These are phyloP conservation scores for Camellia oleifera DNA, from an alignment of 179 eudicot genomes.

Conservation along the genomic window DNA sequence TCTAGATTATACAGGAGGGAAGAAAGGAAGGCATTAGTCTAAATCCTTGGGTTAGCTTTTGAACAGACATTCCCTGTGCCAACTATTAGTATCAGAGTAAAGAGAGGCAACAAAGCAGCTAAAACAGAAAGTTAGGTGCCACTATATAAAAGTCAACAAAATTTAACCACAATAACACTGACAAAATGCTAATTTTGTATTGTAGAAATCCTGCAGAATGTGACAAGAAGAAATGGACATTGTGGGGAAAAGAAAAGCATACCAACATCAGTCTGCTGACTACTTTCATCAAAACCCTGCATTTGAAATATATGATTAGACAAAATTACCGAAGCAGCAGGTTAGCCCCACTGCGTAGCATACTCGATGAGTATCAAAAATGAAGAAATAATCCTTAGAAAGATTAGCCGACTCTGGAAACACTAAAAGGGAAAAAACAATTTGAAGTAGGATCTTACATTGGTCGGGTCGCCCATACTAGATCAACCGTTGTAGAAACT, in stretches of 20 bases:
- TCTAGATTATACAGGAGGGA: not conserved
- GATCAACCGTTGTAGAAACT: constrained; percentile 14
- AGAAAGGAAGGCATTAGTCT: not conserved
- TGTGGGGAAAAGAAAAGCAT: constrained; percentile 14
- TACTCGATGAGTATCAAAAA: not conserved
- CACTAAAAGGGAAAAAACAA: not conserved
- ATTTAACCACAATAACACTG: not conserved
- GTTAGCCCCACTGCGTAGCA: not conserved
- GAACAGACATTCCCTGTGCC: not conserved
- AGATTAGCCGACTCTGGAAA: not conserved
- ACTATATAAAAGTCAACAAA: not conserved
- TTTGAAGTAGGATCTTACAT: constrained; percentile 21
- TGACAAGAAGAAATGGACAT: not conserved
- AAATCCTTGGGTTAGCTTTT: not conserved
- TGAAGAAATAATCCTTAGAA: not conserved
- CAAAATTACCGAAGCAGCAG: constrained; percentile 8
- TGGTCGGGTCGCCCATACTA: constrained; percentile 22
- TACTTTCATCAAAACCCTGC: constrained; percentile 39
- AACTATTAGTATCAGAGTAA: not conserved
- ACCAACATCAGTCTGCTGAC: constrained; percentile 48
- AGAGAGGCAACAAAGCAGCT: not conserved
- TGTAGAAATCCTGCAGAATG: not conserved
- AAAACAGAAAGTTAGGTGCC: not conserved
- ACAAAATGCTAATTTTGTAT: not conserved
- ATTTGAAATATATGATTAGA: constrained; percentile 18